phyloP scores from a whole-genome alignment of 164 flowering plant genomes.

The Sextonia rubra region DNA sequence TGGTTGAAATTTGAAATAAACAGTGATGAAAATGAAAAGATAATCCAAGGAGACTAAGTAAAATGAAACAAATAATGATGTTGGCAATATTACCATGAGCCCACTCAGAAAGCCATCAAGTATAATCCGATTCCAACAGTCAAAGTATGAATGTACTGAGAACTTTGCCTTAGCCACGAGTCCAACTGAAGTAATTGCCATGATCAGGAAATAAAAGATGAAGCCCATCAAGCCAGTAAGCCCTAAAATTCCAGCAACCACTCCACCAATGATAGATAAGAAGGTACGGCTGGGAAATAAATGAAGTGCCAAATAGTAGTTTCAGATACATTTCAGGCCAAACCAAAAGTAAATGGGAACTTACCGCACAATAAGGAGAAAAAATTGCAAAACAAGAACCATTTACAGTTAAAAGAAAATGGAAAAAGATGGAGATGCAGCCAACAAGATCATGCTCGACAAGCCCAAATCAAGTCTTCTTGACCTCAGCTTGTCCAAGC shows the following conservation, averaged over 20 bases:
- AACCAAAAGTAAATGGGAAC: not conserved
- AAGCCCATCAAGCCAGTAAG: slow-evolving; percentile 81
- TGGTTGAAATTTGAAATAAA: no score
- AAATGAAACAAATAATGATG: not conserved
- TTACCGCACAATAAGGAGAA: not conserved
- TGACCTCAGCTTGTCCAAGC: no score
- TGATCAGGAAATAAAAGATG: slow-evolving; percentile 71
- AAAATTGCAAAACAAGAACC: not conserved
- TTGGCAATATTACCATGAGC: slow-evolving; percentile 63
- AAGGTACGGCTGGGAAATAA: slow-evolving; percentile 83
- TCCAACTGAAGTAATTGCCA: slow-evolving; percentile 82
- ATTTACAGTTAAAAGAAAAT: not conserved
- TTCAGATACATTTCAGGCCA: not conserved
- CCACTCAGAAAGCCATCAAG: slow-evolving; percentile 88
- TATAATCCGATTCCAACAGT: slow-evolving; percentile 71
- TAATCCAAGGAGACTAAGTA: not conserved
- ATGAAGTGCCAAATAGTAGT: not conserved
- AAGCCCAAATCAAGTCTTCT: no score
- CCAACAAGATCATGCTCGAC: no score
- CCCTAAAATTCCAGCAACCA: slow-evolving; percentile 90
- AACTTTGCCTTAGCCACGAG: slow-evolving; percentile 79
- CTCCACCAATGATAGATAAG: slow-evolving; percentile 93
- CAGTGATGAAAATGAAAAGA: not conserved
- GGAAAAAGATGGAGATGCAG: not conserved
- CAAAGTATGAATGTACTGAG: slow-evolving; percentile 70